phyloP scores from a whole-genome alignment of 2,329 filamentous ascomycete species.

The Colletotrichum orchidophilum region DNA sequence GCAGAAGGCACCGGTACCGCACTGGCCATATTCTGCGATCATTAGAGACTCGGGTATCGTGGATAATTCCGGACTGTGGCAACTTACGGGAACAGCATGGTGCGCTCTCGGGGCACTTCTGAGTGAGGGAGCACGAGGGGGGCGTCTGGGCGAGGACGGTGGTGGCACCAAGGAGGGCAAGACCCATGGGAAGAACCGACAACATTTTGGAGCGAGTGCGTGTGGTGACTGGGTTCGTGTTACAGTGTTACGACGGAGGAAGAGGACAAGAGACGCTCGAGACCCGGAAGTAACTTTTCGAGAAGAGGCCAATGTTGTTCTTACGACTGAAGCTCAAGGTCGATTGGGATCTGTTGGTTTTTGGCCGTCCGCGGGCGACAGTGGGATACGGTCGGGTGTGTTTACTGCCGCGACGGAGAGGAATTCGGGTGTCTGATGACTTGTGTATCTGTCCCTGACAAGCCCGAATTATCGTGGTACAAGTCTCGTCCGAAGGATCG shows the following conservation, averaged over 20 bases:
- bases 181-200: constrained; percentile 45
- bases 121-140: constrained; percentile 55
- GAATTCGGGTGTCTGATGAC: constrained; percentile 19
- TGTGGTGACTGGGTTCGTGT: neutral
- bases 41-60: neutral
- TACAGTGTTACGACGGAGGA: neutral
- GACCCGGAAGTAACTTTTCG: neutral
- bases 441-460: neutral
- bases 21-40: constrained; percentile 83
- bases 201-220: constrained; percentile 7
- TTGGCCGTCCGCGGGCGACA: constrained; percentile 19
- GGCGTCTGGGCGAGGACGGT: constrained; percentile 46
- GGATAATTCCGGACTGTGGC: neutral
- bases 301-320: neutral
- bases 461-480: neutral
- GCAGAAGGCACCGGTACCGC: constrained; percentile 93
- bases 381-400: neutral
- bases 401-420: constrained; percentile 18
- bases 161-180: constrained; percentile 50
- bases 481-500: neutral
- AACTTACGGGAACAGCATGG: constrained; percentile 84
- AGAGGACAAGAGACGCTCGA: neutral
- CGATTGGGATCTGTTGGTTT: neutral
- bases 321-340: neutral
- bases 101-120: constrained; percentile 75